These are phyloP conservation scores for Neonectria neomacrospora DNA, from an alignment of 2,329 filamentous ascomycete genomes.

Conservation along the genomic window DNA sequence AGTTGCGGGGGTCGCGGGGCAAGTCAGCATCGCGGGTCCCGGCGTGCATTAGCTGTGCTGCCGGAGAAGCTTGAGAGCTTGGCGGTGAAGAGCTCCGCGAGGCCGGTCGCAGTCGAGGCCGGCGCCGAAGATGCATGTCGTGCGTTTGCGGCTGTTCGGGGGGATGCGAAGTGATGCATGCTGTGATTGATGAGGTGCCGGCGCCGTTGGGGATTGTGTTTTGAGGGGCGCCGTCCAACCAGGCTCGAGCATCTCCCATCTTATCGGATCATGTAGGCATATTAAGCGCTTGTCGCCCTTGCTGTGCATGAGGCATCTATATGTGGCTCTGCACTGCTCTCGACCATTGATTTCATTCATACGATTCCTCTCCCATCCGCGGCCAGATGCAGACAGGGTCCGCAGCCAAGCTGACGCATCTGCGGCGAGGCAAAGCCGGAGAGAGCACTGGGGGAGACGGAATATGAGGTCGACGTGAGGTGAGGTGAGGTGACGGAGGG, in stretches of 20 bases:
- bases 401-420: conserved; percentile 7
- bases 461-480: conserved; percentile 1
- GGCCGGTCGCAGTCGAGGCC: background rate
- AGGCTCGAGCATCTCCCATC: conserved; percentile 14
- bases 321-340: conserved; percentile 9
- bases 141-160: conserved; percentile 27
- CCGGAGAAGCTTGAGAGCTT: conserved; percentile 20
- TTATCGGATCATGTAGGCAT: conserved; percentile 35
- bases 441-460: background rate
- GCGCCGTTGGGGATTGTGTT: background rate
- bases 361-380: background rate
- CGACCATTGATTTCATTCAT: background rate
- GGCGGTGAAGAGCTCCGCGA: conserved; percentile 35
- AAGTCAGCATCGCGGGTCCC: conserved; percentile 27
- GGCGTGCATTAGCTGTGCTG: conserved; percentile 33
- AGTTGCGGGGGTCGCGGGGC: conserved; percentile 21
- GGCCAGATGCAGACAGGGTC: conserved; percentile 11
- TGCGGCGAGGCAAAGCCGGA: conserved; percentile 1
- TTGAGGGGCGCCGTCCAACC: conserved; percentile 27
- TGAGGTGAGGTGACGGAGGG: conserved; percentile 1
- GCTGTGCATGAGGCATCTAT: conserved; percentile 15
- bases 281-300: conserved; percentile 22
- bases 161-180: conserved; percentile 24
- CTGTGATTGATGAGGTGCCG: conserved; percentile 5
- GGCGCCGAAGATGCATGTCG: conserved; percentile 25